Evolutionary conservation across 2,329 filamentous ascomycete species (phyloP).

Genomic region (Botrytis fabae): DNA sequence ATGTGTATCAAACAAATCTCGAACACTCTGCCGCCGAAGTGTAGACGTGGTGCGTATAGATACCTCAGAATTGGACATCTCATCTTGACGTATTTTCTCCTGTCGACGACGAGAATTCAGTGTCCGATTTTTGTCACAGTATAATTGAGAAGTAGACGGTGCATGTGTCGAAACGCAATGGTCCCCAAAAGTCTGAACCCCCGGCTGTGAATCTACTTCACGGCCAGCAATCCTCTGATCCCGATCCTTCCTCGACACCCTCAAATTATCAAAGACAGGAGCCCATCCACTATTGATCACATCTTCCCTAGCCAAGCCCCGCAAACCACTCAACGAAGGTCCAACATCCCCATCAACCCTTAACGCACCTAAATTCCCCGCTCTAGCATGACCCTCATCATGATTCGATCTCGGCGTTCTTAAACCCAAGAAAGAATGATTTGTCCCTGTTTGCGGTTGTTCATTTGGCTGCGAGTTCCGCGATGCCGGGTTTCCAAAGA

Average conservation of each 20-base stretch:
- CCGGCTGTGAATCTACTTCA: conserved; percentile 17
- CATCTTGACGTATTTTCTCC: conserved; percentile 22
- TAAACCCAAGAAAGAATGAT: conserved; percentile 39
- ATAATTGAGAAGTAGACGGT: background rate
- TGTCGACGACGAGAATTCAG: conserved; percentile 16
- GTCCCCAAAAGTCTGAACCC: background rate
- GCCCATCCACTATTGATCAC: conserved; percentile 24
- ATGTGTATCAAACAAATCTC: conserved; percentile 51
- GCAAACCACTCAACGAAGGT: conserved; percentile 6
- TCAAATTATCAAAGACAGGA: background rate
- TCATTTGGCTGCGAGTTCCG: conserved; percentile 34
- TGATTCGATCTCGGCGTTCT: conserved; percentile 33
- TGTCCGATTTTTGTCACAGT: conserved; percentile 4
- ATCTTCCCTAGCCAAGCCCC: conserved; percentile 26
- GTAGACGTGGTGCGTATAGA: conserved; percentile 40
- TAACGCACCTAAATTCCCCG: conserved; percentile 22
- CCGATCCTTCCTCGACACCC: background rate
- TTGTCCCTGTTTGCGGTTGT: conserved; percentile 33
- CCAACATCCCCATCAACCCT: conserved; percentile 26
- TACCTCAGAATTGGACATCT: conserved; percentile 28
- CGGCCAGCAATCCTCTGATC: background rate
- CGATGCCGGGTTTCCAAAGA: conserved; percentile 35
- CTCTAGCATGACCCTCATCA: conserved; percentile 34
- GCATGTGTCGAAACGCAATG: background rate
- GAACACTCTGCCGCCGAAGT: conserved; percentile 46